Evolutionary conservation across 2,329 filamentous ascomycete genomes (phyloP), one percentile per base, ranked within the genome.

Genomic region (Epichloe sylvatica): DNA sequence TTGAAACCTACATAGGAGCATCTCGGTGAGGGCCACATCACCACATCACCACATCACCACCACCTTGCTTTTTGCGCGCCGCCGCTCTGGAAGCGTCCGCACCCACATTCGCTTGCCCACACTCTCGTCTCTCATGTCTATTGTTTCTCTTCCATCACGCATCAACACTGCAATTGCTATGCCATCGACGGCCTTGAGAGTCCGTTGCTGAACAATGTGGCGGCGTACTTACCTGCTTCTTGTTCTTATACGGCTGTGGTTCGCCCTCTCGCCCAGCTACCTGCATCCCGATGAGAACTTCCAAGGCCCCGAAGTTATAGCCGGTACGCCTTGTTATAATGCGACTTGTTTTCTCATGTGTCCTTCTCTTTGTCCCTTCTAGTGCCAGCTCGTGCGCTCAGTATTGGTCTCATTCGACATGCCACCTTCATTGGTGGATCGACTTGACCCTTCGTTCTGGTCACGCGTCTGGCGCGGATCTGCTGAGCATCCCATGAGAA

Each of bases 231-330:
- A 95, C 69, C 74, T 97, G 55, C 70, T 94, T 50, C 75, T 98
- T 59, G 75, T 94, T 61, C 73, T 92, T 57, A 80, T 95, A 61
- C 84, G 92, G 67, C 76, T 97, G 62, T 97, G 91, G 78, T 91
- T 97, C 66, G 91, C 92, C 53, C 72, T 97, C 56, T 90, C 85
- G 55, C 86, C 92, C 52, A 97, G 91, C 74, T 98, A 98, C 67
- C 79, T 98, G 44, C 92, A 98, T 67, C 92, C 92, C 5, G 92
- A 98, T 71, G 92, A 98, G 75, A 92, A 97, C 73, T 98, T 98
- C 62, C 92, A 98, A 70, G 92, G 92, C 36, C 92, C 92, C 15
- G 92, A 98, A 72, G 84, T 97, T 56, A 92, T 97, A 62, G 90
- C 91, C 62, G 91, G 91, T 96, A 79, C 58, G 82, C 70, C 9